These are phyloP conservation scores for Metarhizium robertsii DNA, from an alignment of 2,329 filamentous ascomycete genomes.

Conservation along the genomic window DNA sequence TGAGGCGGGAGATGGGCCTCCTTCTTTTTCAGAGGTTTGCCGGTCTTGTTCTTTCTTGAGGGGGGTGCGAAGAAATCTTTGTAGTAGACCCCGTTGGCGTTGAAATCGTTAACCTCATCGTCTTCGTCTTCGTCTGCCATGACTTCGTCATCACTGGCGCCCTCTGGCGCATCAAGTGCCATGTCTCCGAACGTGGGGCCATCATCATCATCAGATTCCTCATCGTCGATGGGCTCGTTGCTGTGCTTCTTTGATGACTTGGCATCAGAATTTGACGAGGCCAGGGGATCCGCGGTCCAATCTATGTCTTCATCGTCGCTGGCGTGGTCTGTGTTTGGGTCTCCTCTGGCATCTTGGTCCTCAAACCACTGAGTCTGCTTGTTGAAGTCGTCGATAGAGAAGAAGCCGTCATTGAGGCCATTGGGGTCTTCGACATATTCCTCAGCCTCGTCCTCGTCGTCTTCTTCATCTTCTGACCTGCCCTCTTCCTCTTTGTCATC, in stretches of 20 bases:
- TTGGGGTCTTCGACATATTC: conserved; percentile 53
- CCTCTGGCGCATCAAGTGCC: conserved; percentile 63
- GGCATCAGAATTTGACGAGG: conserved; percentile 20
- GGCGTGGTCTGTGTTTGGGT: conserved; percentile 62
- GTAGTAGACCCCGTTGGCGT: conserved; percentile 85
- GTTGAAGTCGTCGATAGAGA: conserved; percentile 97
- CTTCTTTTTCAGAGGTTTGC: conserved; percentile 29
- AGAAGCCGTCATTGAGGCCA: conserved; percentile 94
- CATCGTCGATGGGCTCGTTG: conserved; percentile 29
- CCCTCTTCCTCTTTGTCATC: conserved; percentile 25
- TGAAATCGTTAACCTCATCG: conserved; percentile 50
- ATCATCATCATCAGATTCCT: conserved; percentile 61
- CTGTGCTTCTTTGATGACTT: conserved; percentile 23
- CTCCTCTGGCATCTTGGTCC: conserved; percentile 69
- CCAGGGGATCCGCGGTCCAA: conserved; percentile 72
- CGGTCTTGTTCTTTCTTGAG: conserved; percentile 54
- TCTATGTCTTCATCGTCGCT: conserved; percentile 83
- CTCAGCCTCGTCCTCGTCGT: conserved; percentile 26
- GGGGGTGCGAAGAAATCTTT: conserved; percentile 91
- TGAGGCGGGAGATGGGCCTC: conserved; percentile 29
- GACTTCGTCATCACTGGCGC: conserved; percentile 55
- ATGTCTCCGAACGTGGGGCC: conserved; percentile 79
- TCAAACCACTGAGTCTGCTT: conserved; percentile 85
- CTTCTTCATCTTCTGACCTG: conserved; percentile 23
- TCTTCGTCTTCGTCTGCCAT: conserved; percentile 32